phyloP scores from a whole-genome alignment of 179 eudicot species.

The Actinidia arguta region DNA sequence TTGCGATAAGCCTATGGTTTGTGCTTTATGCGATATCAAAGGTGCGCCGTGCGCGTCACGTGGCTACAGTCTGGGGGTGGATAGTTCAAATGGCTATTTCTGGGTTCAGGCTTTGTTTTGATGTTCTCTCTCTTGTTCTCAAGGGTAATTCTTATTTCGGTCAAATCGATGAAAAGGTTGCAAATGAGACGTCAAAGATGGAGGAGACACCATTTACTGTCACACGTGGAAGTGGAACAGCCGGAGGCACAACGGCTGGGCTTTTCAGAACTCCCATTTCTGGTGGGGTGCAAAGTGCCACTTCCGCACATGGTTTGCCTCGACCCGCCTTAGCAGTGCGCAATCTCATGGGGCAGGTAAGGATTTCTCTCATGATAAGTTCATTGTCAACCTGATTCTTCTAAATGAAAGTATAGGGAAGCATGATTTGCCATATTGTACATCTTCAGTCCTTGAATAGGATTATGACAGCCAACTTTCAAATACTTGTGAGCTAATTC shows the following conservation, averaged over 20 bases:
- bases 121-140: slow-evolving; percentile 67
- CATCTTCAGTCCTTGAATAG: not conserved
- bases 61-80: slow-evolving; percentile 30
- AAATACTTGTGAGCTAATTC: not conserved
- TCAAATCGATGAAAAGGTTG: slow-evolving; percentile 36
- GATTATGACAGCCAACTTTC: not conserved
- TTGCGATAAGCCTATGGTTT: not conserved
- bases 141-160: slow-evolving; percentile 57
- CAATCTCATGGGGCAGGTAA: slow-evolving; percentile 98
- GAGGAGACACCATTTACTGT: slow-evolving; percentile 29
- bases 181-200: slow-evolving; percentile 26
- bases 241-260: slow-evolving; percentile 89
- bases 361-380: not conserved
- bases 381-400: not conserved
- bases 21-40: no score
- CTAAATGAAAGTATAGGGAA: no score
- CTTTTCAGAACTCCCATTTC: slow-evolving; percentile 98
- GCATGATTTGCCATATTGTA: not conserved
- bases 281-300: slow-evolving; percentile 99
- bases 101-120: slow-evolving; percentile 47
- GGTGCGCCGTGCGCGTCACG: not conserved
- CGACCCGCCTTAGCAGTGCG: slow-evolving; percentile 97
- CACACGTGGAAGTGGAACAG: slow-evolving; percentile 25
- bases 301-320: slow-evolving; percentile 96
- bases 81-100: slow-evolving; percentile 49